phyloP scores from a whole-genome alignment of 352 stramenopile genomes.

The Detonula confervacea region DNA sequence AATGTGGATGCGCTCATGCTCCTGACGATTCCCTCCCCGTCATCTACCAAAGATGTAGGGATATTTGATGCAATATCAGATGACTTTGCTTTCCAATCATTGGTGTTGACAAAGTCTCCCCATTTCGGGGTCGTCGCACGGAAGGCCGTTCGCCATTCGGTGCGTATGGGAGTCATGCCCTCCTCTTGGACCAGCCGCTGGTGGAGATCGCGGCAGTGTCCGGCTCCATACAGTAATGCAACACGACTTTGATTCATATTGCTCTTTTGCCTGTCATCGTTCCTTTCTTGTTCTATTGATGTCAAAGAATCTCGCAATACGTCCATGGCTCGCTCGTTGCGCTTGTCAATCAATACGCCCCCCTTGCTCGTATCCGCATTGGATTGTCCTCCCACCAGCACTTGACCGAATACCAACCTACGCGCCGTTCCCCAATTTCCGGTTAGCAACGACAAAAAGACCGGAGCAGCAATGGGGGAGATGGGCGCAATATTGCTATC shows the following conservation, averaged over 20 bases:
- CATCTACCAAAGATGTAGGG: conserved; percentile 5
- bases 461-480: conserved; percentile 59
- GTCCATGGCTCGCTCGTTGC: conserved; percentile 73
- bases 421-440: conserved; percentile 59
- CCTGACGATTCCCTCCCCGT: conserved; percentile 26
- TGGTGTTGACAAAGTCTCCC: conserved; percentile 35
- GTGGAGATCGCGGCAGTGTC: conserved; percentile 76
- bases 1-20: conserved; percentile 47
- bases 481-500: conserved; percentile 42
- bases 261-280: neutral
- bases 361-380: conserved; percentile 43
- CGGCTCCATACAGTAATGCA: conserved; percentile 77
- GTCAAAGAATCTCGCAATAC: conserved; percentile 43
- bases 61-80: conserved; percentile 16
- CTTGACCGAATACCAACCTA: conserved; percentile 74
- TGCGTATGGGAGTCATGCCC: conserved; percentile 55
- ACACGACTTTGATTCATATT: conserved; percentile 15
- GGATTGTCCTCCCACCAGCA: conserved; percentile 56
- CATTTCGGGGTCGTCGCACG: conserved; percentile 39
- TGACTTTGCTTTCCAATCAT: conserved; percentile 21
- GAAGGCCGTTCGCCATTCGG: conserved; percentile 77
- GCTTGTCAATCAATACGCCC: conserved; percentile 59
- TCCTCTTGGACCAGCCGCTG: conserved; percentile 51
- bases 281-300: neutral
- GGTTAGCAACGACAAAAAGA: conserved; percentile 60